Base-by-base conservation (phyloP, 1,139 yeast genomes). In the Candida albicans region DNA sequence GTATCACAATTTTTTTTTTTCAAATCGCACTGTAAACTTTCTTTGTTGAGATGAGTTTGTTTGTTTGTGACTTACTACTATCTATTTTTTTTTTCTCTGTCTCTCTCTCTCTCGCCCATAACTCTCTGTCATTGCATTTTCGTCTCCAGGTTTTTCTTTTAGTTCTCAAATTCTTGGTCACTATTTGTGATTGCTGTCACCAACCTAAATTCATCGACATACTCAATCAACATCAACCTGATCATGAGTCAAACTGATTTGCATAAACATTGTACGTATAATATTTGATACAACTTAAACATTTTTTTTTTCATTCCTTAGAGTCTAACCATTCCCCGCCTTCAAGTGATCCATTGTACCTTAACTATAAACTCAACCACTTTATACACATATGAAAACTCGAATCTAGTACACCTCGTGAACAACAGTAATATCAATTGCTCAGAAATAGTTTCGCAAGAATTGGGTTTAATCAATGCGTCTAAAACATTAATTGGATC, bases 351-450 rank as follows among this genome's bases (percentile, higher is more conserved):
- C 12, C 69, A 68, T 52, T 66, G 74, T 26, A 71, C 81, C 8
- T 61, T 79, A 40, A 77, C 82, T 8, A 62, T 70, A 42, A 79
- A 79, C 52, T 78, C 83, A 15, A 75, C 82, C 14, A 78, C 84
- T 0, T 61, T 79, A 15, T 79, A 75, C 58, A 75, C 83, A 11
- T 76, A 79, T 53, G 83, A 79, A 51, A 77, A 77, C 56, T 61
- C 62, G 24, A 37, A 37, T 25, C 40, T 37, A 24, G 40, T 37
- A 3, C 40, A 37, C 22, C 26, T 37, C 14, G 32, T 45, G 67
- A 64, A 41, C 11, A 52, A 71, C 24, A 63, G 67, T 40, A 70
- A 70, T 48, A 59, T 77, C 42, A 79, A 77, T 52, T 78, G 81
- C 52, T 70, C 78, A 2, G 84, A 79, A 52, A 61, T 77, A 5